Evolutionary conservation across 2,329 filamentous ascomycete genomes (phyloP).

Genomic region (Curvularia hawaiiensis): DNA sequence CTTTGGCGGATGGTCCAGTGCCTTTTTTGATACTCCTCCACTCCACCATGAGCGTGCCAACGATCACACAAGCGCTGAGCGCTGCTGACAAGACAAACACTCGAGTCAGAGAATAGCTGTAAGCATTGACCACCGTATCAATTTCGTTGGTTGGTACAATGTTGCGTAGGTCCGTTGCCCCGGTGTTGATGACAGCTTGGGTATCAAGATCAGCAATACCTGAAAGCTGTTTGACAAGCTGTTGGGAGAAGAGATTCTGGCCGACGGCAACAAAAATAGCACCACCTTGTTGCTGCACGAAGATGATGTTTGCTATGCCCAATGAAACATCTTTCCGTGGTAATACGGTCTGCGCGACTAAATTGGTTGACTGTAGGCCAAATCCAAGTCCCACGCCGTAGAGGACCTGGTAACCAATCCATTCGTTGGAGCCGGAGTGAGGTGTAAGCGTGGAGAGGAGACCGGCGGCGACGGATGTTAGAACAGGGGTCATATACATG

Average conservation of each 20-base stretch:
- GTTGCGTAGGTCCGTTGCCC: conserved; percentile 62
- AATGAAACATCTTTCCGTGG: conserved; percentile 43
- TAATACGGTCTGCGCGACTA: not conserved
- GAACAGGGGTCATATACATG: not conserved
- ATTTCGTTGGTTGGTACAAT: conserved; percentile 59
- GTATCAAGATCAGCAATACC: conserved; percentile 29
- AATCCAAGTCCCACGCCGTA: not conserved
- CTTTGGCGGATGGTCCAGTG: not conserved
- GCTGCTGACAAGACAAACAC: conserved; percentile 65
- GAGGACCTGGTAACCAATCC: not conserved
- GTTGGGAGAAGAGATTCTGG: conserved; percentile 46
- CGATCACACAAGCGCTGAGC: conserved; percentile 57
- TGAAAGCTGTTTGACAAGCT: conserved; percentile 26
- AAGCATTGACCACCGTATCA: conserved; percentile 56
- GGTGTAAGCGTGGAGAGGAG: not conserved
- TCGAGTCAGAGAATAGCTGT: conserved; percentile 55
- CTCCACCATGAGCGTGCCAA: conserved; percentile 62
- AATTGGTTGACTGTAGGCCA: not conserved
- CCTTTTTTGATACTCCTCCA: conserved; percentile 61
- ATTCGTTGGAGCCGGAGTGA: not conserved
- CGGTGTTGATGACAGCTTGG: conserved; percentile 34
- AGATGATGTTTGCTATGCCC: conserved; percentile 47
- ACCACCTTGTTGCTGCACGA: conserved; percentile 54
- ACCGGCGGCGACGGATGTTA: not conserved
- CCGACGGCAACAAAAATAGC: conserved; percentile 53